Evolutionary conservation across 345 rosid genomes (phyloP), one percentile per base, ranked within the genome.

Genomic region (Crucihimalaya himalaica): DNA sequence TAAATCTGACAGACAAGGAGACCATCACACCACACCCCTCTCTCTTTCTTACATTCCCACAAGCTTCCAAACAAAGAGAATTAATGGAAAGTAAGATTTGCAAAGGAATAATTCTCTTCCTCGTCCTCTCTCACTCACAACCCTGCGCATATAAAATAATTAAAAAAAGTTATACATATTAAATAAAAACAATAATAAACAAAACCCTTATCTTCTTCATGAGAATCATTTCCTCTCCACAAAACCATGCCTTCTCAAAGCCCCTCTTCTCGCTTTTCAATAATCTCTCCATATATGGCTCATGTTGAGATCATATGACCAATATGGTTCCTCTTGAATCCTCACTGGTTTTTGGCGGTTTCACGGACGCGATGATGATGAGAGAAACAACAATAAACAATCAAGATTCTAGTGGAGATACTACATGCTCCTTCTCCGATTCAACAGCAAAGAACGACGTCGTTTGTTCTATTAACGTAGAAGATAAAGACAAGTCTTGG

Each of bases 1-100:
- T 27, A 60, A 68, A 54, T 76, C 68, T 75, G 79, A 75, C 73
- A 69, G 70, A 62, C 64, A 76, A 70, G 63, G 50, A 76, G 75
- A 69, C 72, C 70, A 76, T 69, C 52, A 76, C 79, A 62, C 70
- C 52, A 76, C 79, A 62, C 70, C 15, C 52, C 39, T 60, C 69
- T 78, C 74, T 76, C 75, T 72, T 60, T 62, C 88, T 82, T 82
- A 80, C 85, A 82, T 78, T 83, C 65, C 74, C 88, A 86, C 91
- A 86, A 89, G 79, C 90, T 89, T 87, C 97, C 96, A 87, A 93
- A 90, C 90, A 75, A 85, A 83, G 89, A 82, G 94, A 88, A 88
- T 88, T 87, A 82, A 84, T 85, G 85, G 95, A 92, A 92, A 90
- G 91, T 90, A 83, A 81, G 96, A 85, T 84, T 88, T 82, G 78